Percentiles rank a stretch among this genome's conserved stretches.
These are phyloP conservation scores for Entomortierella lignicola DNA, from an alignment of 192 early-diverging fungal species.

Conservation along the genomic window DNA sequence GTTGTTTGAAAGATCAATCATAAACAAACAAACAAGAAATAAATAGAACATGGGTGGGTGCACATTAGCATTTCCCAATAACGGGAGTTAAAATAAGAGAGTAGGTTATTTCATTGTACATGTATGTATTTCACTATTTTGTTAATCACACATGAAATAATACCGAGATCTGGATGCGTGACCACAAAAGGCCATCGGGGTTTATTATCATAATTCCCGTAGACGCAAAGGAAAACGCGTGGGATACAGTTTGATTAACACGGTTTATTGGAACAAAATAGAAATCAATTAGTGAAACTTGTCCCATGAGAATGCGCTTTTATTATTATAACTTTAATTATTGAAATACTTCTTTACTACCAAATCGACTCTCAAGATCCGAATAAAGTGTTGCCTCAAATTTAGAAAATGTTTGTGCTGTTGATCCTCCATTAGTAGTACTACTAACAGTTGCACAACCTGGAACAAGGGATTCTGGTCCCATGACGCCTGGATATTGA, in stretches of 20 bases:
- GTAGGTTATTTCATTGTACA: background rate
- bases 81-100: background rate
- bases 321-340: background rate
- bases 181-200: no score
- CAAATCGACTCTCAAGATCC: conserved; percentile 41
- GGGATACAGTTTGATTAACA: no score
- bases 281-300: no score
- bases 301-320: no score
- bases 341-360: background rate
- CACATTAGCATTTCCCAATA: background rate
- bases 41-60: conserved; percentile 10
- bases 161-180: no score
- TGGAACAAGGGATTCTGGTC: background rate
- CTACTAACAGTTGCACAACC: background rate
- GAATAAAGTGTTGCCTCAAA: conserved; percentile 50
- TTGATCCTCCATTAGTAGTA: background rate
- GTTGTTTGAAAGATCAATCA: background rate
- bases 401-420: conserved; percentile 2
- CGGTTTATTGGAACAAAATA: no score
- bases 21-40: background rate
- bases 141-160: no score
- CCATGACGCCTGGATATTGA: conserved; percentile 1
- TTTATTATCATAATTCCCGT: no score
- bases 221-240: no score
- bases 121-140: no score